A percentile compares a stretch with the other conserved stretches of the same genome.
Evolutionary conservation across 1,284 basidiomycete species (phyloP).

Genomic region (Marasmius fiardii): DNA sequence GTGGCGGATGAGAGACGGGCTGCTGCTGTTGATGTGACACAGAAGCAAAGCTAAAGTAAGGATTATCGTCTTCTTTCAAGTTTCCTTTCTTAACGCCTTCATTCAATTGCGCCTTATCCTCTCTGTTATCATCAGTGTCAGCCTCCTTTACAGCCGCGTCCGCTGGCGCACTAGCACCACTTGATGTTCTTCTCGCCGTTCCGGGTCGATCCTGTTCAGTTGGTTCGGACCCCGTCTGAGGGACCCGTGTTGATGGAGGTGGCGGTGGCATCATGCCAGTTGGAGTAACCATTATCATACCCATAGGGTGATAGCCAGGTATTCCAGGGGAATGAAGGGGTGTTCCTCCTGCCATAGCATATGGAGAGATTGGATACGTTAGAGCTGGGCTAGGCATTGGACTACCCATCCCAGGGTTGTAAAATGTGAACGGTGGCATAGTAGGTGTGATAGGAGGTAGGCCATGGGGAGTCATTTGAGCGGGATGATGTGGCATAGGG

Average conservation of each 20-base stretch:
- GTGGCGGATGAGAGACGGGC: not conserved
- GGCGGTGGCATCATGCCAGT: conserved; percentile 3
- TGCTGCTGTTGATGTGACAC: not conserved
- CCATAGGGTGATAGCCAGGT: not conserved
- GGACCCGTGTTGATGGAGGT: conserved; percentile 4
- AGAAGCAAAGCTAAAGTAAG: not conserved
- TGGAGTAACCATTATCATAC: not conserved
- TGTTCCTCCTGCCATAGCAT: not conserved
- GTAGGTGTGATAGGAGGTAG: conserved; percentile 75
- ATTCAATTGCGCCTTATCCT: not conserved
- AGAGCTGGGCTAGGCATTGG: conserved; percentile 19
- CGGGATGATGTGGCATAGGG: conserved; percentile 36
- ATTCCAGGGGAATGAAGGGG: not conserved
- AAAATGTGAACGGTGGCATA: conserved; percentile 76
- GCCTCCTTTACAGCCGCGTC: not conserved
- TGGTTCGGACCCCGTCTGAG: not conserved
- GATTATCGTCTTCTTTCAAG: not conserved
- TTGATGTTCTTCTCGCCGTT: not conserved
- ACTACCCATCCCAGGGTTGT: conserved; percentile 34
- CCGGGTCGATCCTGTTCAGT: not conserved
- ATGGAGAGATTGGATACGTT: conserved; percentile 7
- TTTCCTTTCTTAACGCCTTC: not conserved
- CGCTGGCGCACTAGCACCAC: not conserved
- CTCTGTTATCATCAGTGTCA: not conserved
- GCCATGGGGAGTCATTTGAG: conserved; percentile 60